phyloP scores from a whole-genome alignment of 1,284 basidiomycete species.

The Tetrapyrgos nigripes region DNA sequence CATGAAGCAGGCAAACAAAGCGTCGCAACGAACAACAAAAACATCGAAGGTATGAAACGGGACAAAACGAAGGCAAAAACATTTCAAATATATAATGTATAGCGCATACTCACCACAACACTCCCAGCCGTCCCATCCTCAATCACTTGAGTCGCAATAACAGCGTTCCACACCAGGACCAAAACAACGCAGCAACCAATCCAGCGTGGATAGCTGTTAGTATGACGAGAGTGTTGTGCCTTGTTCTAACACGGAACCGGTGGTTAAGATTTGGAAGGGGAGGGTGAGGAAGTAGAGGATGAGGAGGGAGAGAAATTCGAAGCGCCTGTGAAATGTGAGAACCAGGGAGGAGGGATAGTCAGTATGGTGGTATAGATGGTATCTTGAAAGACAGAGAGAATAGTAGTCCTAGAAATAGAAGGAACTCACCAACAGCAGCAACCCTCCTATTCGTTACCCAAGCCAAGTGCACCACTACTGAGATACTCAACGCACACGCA shows the following conservation, averaged over 20 bases:
- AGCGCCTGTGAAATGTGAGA: constrained; percentile 50
- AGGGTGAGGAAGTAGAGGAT: constrained; percentile 73
- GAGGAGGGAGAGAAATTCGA: constrained; percentile 73
- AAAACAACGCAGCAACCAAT: constrained; percentile 74
- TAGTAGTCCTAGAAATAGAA: background rate
- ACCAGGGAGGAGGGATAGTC: background rate
- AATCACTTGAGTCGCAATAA: constrained; percentile 83
- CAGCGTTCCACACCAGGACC: constrained; percentile 77
- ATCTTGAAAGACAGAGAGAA: background rate
- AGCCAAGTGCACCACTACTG: constrained; percentile 50
- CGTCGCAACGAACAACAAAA: no score
- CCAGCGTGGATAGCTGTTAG: constrained; percentile 81
- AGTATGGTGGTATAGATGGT: background rate
- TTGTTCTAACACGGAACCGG: constrained; percentile 78
- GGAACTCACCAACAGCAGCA: constrained; percentile 58
- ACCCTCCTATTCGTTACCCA: constrained; percentile 32
- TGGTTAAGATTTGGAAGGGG: constrained; percentile 80
- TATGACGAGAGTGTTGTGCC: constrained; percentile 70
- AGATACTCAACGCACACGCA: constrained; percentile 56
- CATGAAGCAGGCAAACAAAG: no score
- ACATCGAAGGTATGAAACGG: background rate
- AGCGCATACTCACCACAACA: constrained; percentile 59
- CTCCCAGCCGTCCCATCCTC: constrained; percentile 83
- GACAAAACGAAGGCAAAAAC: constrained; percentile 4
- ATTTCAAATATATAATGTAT: background rate